Evolutionary conservation across 768 basidiomycete genomes (phyloP), one percentile per base, ranked within the genome.

Genomic region (Solioccasus polychromus): DNA sequence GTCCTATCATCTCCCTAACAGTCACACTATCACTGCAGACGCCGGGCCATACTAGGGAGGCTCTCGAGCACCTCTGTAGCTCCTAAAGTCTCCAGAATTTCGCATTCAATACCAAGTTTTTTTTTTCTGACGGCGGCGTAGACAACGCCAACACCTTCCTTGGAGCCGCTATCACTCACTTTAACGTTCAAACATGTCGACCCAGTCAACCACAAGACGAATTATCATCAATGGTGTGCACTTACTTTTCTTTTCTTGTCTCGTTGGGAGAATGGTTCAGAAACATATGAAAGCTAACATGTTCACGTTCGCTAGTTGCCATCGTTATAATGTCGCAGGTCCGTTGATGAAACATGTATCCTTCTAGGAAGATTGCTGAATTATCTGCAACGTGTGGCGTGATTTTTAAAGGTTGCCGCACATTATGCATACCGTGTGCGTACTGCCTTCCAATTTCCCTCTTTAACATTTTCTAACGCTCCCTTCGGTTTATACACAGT

Each of bases 391-490:
- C 22, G 20, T 30, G 37, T 30, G 28, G 9, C 15, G 3, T 39
- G 29, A 42, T 58, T 38, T 19, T 9, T 22, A 49, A 78, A 91
- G 88, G 83, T 82, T 67, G 88, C 87, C 26, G 67, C 83, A 51
- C 89, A 83, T 62, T 90, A 88, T 62, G 83, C 87, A 24, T 71
- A 88, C 49, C 74, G 77, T 60, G 87, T 86, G 50, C 56, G 82
- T 71, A 20, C 22, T 12, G 22, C 42, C 39, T 23, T 22, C 28
- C 20, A 18, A n/a, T n/a, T n/a, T n/a, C n/a, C 25, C 15, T 12
- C 11, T 28, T n/a, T 9, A 29, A 4, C 3, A 14, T 28, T 35
- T 35, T 2, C 45, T 25, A 31, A 22, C 18, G 20, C 36, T 40
- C 17, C 32, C 22, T 22, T 37, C 38, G 17, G 30, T 37, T 5